Conservation (phyloP, 2,329 filamentous ascomycete genomes). For the Fusarium marasasianum region DNA sequence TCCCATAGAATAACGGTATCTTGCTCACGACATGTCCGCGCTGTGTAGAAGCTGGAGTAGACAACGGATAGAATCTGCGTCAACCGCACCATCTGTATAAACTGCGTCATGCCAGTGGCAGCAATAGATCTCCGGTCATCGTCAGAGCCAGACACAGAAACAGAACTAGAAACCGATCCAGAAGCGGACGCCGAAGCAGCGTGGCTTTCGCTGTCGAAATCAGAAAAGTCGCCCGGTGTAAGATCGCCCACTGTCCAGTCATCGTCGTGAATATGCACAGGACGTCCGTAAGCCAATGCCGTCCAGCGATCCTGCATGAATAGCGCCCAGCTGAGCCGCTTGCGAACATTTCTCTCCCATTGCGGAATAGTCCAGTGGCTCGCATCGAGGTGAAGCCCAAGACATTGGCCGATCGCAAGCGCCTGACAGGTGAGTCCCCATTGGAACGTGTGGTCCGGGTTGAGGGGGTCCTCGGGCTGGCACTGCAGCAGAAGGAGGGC, state of each 20-base stretch:
- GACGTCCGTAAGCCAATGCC: slow-evolving; percentile 43
- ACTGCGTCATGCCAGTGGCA: slow-evolving; percentile 53
- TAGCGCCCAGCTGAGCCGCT: slow-evolving; percentile 66
- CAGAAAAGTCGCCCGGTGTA: slow-evolving; percentile 47
- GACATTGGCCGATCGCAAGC: slow-evolving; percentile 60
- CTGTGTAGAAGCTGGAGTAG: slow-evolving; percentile 56
- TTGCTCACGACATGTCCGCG: slow-evolving; percentile 42
- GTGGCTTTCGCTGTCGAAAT: slow-evolving; percentile 35
- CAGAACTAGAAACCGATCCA: slow-evolving; percentile 22
- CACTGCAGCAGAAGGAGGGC: slow-evolving; percentile 43
- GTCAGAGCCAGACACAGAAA: slow-evolving; percentile 30
- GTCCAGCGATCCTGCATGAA: slow-evolving; percentile 70
- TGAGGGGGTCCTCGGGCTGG: slow-evolving; percentile 46
- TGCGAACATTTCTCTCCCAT: slow-evolving; percentile 66
- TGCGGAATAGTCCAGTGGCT: slow-evolving; percentile 64
- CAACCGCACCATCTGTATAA: slow-evolving; percentile 57
- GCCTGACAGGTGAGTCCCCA: slow-evolving; percentile 56
- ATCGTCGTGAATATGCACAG: slow-evolving; percentile 45
- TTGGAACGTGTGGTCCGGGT: slow-evolving; percentile 48
- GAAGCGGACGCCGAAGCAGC: slow-evolving; percentile 7
- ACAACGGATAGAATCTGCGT: slow-evolving; percentile 58
- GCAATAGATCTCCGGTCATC: slow-evolving; percentile 46
- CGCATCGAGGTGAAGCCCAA: slow-evolving; percentile 65
- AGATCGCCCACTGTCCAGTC: slow-evolving; percentile 44
- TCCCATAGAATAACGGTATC: slow-evolving; percentile 52